A percentile compares a stretch with the other conserved stretches of the same genome.
Evolutionary conservation across 2,329 filamentous ascomycete genomes (phyloP).

Genomic region (Xylogone sp.): DNA sequence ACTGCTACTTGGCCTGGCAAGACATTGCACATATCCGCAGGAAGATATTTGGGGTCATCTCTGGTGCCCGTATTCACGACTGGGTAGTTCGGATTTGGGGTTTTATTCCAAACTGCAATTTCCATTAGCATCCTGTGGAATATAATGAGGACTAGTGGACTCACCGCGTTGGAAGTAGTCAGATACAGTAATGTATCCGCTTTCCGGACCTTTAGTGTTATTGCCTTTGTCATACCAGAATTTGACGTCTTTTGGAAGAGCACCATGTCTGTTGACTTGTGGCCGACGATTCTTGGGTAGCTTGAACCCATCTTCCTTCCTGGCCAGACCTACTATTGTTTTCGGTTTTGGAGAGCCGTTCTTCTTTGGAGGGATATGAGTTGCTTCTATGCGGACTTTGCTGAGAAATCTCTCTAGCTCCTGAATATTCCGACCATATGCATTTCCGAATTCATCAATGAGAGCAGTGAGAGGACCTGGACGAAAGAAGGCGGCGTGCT

Average conservation of each 20-base stretch:
- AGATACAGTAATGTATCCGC: neutral
- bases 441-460: slow-evolving; percentile 26
- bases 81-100: slow-evolving; percentile 39
- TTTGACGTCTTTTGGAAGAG: slow-evolving; percentile 44
- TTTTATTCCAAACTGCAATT: too few species aligned
- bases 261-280: slow-evolving; percentile 28
- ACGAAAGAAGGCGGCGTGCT: slow-evolving; percentile 31
- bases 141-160: too few species aligned
- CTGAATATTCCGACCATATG: slow-evolving; percentile 2
- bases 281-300: slow-evolving; percentile 25
- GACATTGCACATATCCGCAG: slow-evolving; percentile 60
- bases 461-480: slow-evolving; percentile 14
- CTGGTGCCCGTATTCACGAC: slow-evolving; percentile 61
- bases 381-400: slow-evolving; percentile 32
- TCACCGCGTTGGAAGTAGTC: too few species aligned
- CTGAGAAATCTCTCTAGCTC: slow-evolving; percentile 23
- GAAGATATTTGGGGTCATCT: slow-evolving; percentile 56
- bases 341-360: slow-evolving; percentile 32
- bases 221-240: slow-evolving; percentile 37
- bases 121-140: too few species aligned
- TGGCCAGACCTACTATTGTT: slow-evolving; percentile 38
- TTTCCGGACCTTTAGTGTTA: neutral
- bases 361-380: slow-evolving; percentile 28
- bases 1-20: slow-evolving; percentile 59
- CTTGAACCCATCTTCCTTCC: slow-evolving; percentile 25